Conservation (phyloP, 192 early-diverging fungal genomes). For the Entophlyctis luteolus region DNA sequence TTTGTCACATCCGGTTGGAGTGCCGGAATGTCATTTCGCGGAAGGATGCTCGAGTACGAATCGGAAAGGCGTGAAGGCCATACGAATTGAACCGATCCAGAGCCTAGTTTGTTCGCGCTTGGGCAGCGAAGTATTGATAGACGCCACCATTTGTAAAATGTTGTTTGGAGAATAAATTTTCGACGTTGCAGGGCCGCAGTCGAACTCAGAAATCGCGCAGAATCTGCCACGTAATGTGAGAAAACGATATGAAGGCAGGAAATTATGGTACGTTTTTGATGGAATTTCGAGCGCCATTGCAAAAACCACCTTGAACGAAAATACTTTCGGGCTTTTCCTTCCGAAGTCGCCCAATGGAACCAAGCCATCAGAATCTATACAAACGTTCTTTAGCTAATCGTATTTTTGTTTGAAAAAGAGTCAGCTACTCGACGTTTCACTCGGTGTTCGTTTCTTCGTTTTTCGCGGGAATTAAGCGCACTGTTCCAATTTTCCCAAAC, state of each 20-base stretch:
- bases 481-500: background rate
- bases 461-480: background rate
- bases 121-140: background rate
- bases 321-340: background rate
- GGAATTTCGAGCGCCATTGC: background rate
- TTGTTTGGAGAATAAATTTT: background rate
- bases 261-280: background rate
- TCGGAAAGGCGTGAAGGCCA: background rate
- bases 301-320: background rate
- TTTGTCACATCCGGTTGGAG: background rate
- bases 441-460: background rate
- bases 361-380: background rate
- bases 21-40: background rate
- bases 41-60: background rate
- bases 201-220: background rate
- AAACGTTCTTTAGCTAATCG: background rate
- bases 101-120: background rate
- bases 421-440: background rate
- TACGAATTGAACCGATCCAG: background rate
- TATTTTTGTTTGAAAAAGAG: background rate
- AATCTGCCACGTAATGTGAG: background rate
- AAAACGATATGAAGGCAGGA: background rate
- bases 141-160: background rate
- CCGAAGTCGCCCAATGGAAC: background rate
- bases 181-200: background rate